A percentile compares a stretch with the other conserved stretches of the same genome.
phyloP scores from a whole-genome alignment of 768 basidiomycete genomes.

The Termitomyces sp. region DNA sequence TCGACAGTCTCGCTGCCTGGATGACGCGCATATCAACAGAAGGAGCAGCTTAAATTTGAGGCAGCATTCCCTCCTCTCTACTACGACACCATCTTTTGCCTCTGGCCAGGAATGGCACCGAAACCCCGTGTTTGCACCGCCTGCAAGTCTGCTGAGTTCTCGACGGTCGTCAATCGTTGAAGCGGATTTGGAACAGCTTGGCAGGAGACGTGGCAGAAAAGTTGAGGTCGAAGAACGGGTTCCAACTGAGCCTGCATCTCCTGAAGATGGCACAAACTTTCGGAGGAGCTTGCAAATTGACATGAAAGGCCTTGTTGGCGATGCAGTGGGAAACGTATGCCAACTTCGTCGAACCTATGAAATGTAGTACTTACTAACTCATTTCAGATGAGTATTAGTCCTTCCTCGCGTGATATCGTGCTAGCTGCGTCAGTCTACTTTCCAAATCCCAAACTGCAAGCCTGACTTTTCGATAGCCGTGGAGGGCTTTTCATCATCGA shows the following conservation, averaged over 20 bases:
- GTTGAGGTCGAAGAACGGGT: conserved; percentile 1
- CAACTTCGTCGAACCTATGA: not conserved
- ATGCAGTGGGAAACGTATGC: conserved; percentile 81
- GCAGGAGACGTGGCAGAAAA: conserved; percentile 5
- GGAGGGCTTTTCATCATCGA: conserved; percentile 95
- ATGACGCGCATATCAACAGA: conserved; percentile 8
- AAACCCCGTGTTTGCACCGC: conserved; percentile 15
- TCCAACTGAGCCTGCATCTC: conserved; percentile 12
- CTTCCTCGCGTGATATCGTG: conserved; percentile 82
- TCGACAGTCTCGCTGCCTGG: conserved; percentile 8
- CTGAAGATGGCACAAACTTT: conserved; percentile 60
- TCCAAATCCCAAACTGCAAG: not conserved
- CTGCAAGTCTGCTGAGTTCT: conserved; percentile 13
- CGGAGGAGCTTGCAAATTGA: conserved; percentile 64
- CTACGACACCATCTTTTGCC: conserved; percentile 1
- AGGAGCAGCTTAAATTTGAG: conserved; percentile 10
- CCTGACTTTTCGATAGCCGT: conserved; percentile 38
- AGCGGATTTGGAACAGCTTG: not conserved
- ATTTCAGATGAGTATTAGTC: conserved; percentile 87
- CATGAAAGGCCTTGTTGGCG: conserved; percentile 76
- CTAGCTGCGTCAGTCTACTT: conserved; percentile 65
- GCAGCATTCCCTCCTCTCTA: conserved; percentile 6
- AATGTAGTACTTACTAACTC: conserved; percentile 6
- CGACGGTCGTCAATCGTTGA: conserved; percentile 9
- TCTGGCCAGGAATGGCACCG: conserved; percentile 14